Evolutionary conservation across 148 eudicot genomes (phyloP).

Genomic region (Silene conica): DNA sequence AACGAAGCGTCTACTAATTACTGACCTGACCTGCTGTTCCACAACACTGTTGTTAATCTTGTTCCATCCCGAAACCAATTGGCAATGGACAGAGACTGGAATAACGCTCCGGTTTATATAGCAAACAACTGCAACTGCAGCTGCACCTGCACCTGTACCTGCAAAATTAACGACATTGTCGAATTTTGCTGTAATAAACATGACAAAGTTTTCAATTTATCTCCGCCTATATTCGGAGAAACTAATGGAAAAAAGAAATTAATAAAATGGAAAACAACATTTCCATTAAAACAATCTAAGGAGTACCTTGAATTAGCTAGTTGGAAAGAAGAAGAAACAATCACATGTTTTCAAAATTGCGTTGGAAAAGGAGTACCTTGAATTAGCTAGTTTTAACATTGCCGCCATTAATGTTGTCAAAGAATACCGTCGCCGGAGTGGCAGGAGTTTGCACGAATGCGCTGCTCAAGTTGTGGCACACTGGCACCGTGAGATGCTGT

Average conservation of each 20-base stretch:
- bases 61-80: too few relatives aligned
- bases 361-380: neutral
- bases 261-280: neutral
- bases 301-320: too few relatives aligned
- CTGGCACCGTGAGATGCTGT: too few relatives aligned
- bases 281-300: neutral
- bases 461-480: too few relatives aligned
- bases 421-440: neutral
- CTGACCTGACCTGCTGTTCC: neutral
- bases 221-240: neutral
- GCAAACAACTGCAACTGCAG: neutral
- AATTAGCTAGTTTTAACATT: neutral
- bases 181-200: too few relatives aligned
- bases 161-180: too few relatives aligned
- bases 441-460: too few relatives aligned
- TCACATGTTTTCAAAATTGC: too few relatives aligned
- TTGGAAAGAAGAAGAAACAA: too few relatives aligned
- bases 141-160: neutral
- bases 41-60: too few relatives aligned
- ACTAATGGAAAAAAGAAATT: neutral
- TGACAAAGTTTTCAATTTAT: neutral
- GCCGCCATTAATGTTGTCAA: neutral
- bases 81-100: too few relatives aligned
- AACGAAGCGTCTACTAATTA: neutral
- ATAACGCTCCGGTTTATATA: too few relatives aligned